These are phyloP conservation scores for Neurospora sp. DNA, from an alignment of 495 filamentous ascomycete species.

Conservation along the genomic window DNA sequence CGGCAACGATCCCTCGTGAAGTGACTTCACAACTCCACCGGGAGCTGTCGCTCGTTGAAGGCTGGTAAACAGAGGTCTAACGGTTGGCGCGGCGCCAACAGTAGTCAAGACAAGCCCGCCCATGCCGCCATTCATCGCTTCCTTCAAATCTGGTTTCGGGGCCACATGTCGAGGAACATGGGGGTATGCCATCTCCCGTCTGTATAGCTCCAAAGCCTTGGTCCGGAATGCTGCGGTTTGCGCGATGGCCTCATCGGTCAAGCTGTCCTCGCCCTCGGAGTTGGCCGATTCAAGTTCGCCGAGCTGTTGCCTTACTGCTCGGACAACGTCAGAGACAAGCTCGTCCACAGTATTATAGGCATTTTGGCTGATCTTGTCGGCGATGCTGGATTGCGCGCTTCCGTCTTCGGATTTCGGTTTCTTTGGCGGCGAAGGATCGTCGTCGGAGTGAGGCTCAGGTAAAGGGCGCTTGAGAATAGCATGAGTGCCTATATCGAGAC, in stretches of 20 bases:
- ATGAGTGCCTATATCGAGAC: conserved; percentile 30
- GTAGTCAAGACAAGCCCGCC: conserved; percentile 59
- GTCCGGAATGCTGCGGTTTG: conserved; percentile 31
- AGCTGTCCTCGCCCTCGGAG: conserved; percentile 9
- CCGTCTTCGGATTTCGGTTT: conserved; percentile 33
- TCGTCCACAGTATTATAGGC: conserved; percentile 35
- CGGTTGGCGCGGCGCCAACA: conserved; percentile 56
- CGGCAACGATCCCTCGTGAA: conserved; percentile 58
- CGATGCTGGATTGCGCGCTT: conserved; percentile 23
- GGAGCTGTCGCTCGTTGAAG: conserved; percentile 41
- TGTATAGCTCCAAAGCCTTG: conserved; percentile 29
- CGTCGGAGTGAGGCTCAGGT: conserved; percentile 20
- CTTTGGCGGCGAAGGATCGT: conserved; percentile 34
- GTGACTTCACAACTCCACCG: conserved; percentile 26
- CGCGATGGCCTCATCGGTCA: conserved; percentile 24
- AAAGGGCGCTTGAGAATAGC: conserved; percentile 36
- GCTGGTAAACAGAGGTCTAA: conserved; percentile 77
- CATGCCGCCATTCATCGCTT: conserved; percentile 8
- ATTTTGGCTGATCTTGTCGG: conserved; percentile 33
- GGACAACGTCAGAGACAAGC: conserved; percentile 34
- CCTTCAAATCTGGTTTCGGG: conserved; percentile 4
- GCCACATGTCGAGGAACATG: conserved; percentile 10
- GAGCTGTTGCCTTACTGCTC: conserved; percentile 26
- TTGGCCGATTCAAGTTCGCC: conserved; percentile 25
- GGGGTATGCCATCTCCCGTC: conserved; percentile 31